Evolutionary conservation across 169 alveolate species (phyloP).

Genomic region (Perkinsus marinus): DNA sequence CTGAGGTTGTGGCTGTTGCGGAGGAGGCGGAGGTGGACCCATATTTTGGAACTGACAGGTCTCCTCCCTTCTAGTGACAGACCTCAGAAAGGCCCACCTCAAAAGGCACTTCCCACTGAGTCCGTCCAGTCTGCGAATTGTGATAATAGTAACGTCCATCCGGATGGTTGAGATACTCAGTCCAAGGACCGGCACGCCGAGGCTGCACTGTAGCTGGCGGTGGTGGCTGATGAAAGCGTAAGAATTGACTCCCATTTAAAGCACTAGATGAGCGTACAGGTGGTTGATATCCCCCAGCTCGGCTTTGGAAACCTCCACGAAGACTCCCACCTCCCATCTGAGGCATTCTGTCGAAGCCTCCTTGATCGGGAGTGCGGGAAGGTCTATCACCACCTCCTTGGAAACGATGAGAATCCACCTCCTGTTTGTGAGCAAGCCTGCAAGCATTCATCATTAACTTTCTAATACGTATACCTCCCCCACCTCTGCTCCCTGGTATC

Average conservation of each 20-base stretch:
- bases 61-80: background rate
- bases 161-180: background rate
- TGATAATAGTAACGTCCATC: background rate
- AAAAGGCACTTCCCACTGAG: background rate
- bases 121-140: background rate
- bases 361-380: background rate
- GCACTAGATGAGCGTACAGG: background rate
- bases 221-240: background rate
- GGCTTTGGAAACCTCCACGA: background rate
- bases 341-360: background rate
- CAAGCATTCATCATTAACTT: background rate
- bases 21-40: background rate
- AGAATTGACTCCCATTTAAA: too few relatives aligned
- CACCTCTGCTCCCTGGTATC: background rate
- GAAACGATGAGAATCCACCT: background rate
- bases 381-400: background rate
- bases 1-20: background rate
- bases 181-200: background rate
- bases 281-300: background rate
- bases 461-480: background rate
- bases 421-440: background rate
- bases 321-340: background rate
- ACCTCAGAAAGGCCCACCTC: background rate
- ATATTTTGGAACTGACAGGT: background rate
- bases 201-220: background rate